Base-by-base conservation (phyloP, 116 monocot species). In the Dioscorea cayenensis region DNA sequence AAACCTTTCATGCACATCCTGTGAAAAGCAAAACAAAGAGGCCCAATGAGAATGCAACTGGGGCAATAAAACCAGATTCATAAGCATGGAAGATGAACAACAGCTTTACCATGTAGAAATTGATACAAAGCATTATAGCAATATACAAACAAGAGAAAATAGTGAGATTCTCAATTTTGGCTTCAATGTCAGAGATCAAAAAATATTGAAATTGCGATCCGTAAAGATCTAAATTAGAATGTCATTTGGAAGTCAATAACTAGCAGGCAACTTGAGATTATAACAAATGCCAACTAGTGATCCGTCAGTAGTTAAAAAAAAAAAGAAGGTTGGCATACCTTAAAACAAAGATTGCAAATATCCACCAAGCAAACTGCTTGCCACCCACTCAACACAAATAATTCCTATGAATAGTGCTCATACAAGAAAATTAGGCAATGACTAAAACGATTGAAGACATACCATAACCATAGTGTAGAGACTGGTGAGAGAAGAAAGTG, bases 1-100 rank as follows among this genome's bases (percentile, higher is more conserved):
- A 72, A 97, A 97, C 64, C 97, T 93, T 64, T 93, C 86, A 73
- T 97, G 97, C 22, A 97, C 93, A 82, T 97, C 97, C 97, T 97
- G 86, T 71, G 70, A 73, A 11, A 43, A 78, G 59, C 21, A 70
- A 51, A 49, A 78, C 4, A 3, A 18, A 23, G 27, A 20, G 22
- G 11, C 25, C 2, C 25, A 0, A 51, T 10, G 25, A 55, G 9
- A 67, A 68, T 18, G 36, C 11, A 63, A 67, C 18, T 36, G 13
- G 17, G 0, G 10, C 16, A 0, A 18, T 5, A 55, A 55, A n/a
- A 55, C 17, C 16, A 55, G 55, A 5, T 55, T 55, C 17, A 16
- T 55, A n/a, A n/a, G 2, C 5, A 55, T 55, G n/a, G n/a, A 55
- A 55, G 43, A 43, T 43, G 4, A 55, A n/a, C 55, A 16, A n/a